These are phyloP conservation scores for Tylopilus balloui DNA, from an alignment of 768 basidiomycete genomes.

Conservation along the genomic window DNA sequence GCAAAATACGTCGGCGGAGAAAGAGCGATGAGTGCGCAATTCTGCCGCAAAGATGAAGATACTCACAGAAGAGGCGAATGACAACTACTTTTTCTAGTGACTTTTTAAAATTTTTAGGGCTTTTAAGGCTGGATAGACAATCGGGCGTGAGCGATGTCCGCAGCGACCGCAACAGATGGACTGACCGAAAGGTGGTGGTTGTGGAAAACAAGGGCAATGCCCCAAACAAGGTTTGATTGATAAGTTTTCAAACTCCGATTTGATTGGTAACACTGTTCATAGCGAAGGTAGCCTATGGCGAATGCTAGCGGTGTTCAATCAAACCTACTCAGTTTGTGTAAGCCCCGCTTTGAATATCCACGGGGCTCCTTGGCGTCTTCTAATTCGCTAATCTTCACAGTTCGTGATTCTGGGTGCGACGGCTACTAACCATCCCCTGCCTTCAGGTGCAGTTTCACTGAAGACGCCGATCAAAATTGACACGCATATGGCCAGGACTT, in stretches of 20 bases:
- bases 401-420: not conserved
- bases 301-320: no score
- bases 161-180: slow-evolving; percentile 20
- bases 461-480: not conserved
- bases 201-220: slow-evolving; percentile 40
- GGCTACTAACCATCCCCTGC: not conserved
- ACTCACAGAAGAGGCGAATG: slow-evolving; percentile 68
- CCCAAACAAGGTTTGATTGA: slow-evolving; percentile 22
- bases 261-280: slow-evolving; percentile 10
- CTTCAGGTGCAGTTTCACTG: not conserved
- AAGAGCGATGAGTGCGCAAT: slow-evolving; percentile 12
- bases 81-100: slow-evolving; percentile 68
- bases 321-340: no score
- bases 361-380: not conserved
- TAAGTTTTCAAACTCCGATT: slow-evolving; percentile 41
- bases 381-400: not conserved
- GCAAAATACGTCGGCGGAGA: slow-evolving; percentile 9
- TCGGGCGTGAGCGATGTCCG: slow-evolving; percentile 14
- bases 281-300: not conserved
- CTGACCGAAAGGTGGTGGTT: slow-evolving; percentile 66
- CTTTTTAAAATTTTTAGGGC: slow-evolving; percentile 59
- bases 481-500: no score
- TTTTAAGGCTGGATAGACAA: slow-evolving; percentile 49
- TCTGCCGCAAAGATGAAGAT: slow-evolving; percentile 13
- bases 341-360: no score